Evolutionary conservation across 176 grass and related monocot species (phyloP), one percentile per base, ranked within the genome.

Genomic region (Musa schizocarpa): DNA sequence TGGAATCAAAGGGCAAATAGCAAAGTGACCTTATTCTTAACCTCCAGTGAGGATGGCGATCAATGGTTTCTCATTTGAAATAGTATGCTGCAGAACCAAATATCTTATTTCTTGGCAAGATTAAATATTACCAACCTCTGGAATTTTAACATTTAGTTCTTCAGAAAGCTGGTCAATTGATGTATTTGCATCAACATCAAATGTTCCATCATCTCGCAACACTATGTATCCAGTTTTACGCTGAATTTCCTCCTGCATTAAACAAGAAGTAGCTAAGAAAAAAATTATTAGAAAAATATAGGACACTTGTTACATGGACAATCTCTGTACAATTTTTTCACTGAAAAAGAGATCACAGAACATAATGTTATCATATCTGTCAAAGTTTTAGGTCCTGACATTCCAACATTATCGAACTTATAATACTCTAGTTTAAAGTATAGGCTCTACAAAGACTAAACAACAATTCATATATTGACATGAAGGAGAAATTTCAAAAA

Each of bases 151-250:
- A 76, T 88, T 85, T 76, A 99, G 78, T 68, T 99, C 95, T 87
- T 92, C 84, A 70, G 91, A 99, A 73, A 99, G 88, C 54, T 99
- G 82, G 27, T 94, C 90, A 74, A 99, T 94, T 9, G 90, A 94
- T 84, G 95, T 94, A 81, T 99, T 99, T 86, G 95, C 95, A 86
- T 99, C 95, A 26, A 99, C 91, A 53, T 92, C 86, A 84, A 92
- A 99, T 71, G 88, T 86, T 81, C 95, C 95, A 76, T 99, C 95
- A 82, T 87, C 86, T 65, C 72, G 83, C 91, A 87, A 87, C 67
- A 99, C 91, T 89, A 99, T 94, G 69, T 89, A 77, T 62, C 95
- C 95, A 74, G 88, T 99, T 92, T 94, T 99, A 80, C 82, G 93
- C 78, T 94, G 90, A 77, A 99, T 94, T 85, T 99, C 90, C 83